These are phyloP conservation scores for Penicillium sp. DNA, from an alignment of 2,329 filamentous ascomycete genomes.

Conservation along the genomic window DNA sequence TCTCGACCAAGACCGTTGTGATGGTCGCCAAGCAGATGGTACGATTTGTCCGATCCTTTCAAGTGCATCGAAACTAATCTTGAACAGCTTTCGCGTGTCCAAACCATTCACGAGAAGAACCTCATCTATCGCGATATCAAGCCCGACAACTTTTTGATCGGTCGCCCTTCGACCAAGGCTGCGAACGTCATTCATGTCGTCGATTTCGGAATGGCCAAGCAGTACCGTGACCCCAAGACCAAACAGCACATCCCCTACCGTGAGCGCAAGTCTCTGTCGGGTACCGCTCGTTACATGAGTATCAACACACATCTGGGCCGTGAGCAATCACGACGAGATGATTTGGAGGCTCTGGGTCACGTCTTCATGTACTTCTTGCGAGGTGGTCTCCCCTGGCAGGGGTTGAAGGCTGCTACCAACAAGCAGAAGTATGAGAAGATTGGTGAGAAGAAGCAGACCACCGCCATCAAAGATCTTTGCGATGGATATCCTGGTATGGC, in stretches of 20 bases:
- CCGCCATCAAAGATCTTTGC: constrained; percentile 92
- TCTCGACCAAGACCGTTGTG: constrained; percentile 95
- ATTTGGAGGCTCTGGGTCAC: constrained; percentile 78
- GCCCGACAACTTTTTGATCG: constrained; percentile 98
- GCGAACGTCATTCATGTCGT: constrained; percentile 98
- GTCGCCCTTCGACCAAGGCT: constrained; percentile 85
- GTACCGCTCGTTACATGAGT: constrained; percentile 97
- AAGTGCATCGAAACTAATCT: not conserved
- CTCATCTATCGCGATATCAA: constrained; percentile 99
- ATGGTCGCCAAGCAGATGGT: constrained; percentile 99
- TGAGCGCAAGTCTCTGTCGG: constrained; percentile 93
- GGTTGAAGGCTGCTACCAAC: constrained; percentile 66
- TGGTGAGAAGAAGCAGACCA: constrained; percentile 99
- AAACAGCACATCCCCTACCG: constrained; percentile 98
- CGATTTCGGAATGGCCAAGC: constrained; percentile 99
- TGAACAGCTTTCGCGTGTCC: constrained; percentile 71
- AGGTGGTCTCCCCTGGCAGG: constrained; percentile 66
- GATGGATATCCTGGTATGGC: constrained; percentile 78
- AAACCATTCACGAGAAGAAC: constrained; percentile 97
- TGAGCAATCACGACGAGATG: constrained; percentile 93
- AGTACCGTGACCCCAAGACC: constrained; percentile 97
- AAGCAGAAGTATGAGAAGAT: constrained; percentile 99
- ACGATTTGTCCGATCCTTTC: constrained; percentile 28
- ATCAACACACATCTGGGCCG: constrained; percentile 98
- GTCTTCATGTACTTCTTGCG: constrained; percentile 70